Base-by-base conservation (phyloP, 257 asterid species). In the Solanum ossicruentum region DNA sequence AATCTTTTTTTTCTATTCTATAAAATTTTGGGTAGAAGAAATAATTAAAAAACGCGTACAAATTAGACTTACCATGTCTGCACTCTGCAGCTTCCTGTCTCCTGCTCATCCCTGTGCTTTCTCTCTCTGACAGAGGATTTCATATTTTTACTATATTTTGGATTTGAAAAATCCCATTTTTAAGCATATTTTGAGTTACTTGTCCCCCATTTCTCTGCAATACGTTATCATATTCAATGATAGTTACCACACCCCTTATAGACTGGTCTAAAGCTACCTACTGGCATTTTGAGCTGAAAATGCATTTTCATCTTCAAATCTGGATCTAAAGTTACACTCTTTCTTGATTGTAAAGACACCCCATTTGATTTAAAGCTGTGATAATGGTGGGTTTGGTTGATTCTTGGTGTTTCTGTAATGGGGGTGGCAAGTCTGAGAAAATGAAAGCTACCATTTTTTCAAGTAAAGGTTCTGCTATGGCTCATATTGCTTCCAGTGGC, bases 371-470 rank as follows among this genome's bases (percentile, higher is more conserved):
- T 71, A 18, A 54, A 47, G 80, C 65, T 80, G 43, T 81, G 41
- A 66, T 71, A 91, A 96, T 95, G 99, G 92, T 95, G 94, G 91
- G 91, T 84, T 90, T 93, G 89, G 90, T 92, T 65, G 97, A 97
- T 43, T 93, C 98, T 2, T 95, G 96, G 98, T 97, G 98, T 83
- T 95, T 97, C 90, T 97, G 98, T 88, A 95, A 91, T 83, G 98
- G 99, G 36, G 98, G 98, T 84, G 98, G 97, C 58, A 97, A 94
- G 93, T 91, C 98, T 85, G 98, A 95, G 94, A 92, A 97, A 86
- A 90, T 90, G 91, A 97, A 95, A 85, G 96, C 91, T 17, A 86
- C 91, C 79, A 94, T 97, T 85, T 94, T 90, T 88, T 89, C 98
- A 85, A 90, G 98, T 12, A 95, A 94, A 84, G 91, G 93, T 84